Base-by-base conservation (phyloP, 768 basidiomycete species). In the Termitomyces sp. region DNA sequence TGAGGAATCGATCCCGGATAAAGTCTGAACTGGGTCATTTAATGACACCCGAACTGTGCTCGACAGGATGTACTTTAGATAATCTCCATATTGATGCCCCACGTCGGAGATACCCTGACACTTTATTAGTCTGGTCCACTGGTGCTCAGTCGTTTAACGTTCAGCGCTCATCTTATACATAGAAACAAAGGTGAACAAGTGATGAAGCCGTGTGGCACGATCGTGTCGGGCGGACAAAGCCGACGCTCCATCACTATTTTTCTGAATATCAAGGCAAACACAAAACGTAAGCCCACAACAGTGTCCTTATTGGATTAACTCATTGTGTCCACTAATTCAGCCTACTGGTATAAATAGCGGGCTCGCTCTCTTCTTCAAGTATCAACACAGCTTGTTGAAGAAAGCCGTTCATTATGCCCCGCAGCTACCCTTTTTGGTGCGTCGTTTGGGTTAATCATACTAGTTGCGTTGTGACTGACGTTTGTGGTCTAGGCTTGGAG, bases 401-500 rank as follows among this genome's bases (percentile, higher is more conserved):
- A 62, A 58, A 56, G 45, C 52, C 45, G 32, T 60, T 56, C 58
- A 63, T 43, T 40, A 76, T 77, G 76, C 57, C 74, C 58, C 71
- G 65, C 35, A 66, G 62, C 52, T 75, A 72, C 70, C 80, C 80
- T 37, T 81, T 81, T 67, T 81, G 79, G 79, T 81, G 45, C 34
- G 73, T 69, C 30, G 30, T 19, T 40, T 43, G 37, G 41, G 17
- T 58, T 58, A n/a, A 7, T 28, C 28, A 41, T 44, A 41, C 30
- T 44, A n/a, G 19, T 58, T 24, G 47, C n/a, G 26, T 43, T 37
- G 47, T 40, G 47, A 37, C 56, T 59, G 24, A 56, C 53, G 55
- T 17, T 38, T 49, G 28, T 48, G 63, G 43, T 51, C 32, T 55
- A 86, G 84, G 84, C 77, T 86, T 52, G 84, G 84, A 75, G 84